A percentile compares a stretch with the other conserved stretches of the same genome.
phyloP scores from a whole-genome alignment of 2,329 filamentous ascomycete species.

The Coniochaeta ligniaria region DNA sequence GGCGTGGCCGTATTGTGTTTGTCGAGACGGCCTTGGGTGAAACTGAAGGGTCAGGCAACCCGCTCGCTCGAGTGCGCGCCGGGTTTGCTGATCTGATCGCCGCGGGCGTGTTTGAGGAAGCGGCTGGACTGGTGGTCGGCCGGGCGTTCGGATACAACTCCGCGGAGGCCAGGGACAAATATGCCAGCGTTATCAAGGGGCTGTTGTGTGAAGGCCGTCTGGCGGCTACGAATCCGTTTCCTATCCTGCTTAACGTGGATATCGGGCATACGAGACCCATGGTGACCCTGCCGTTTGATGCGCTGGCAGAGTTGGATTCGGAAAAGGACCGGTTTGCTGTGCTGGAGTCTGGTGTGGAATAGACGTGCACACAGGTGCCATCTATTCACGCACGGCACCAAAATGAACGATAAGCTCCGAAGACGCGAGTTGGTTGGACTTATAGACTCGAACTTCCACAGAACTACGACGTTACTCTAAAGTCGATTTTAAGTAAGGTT shows the following conservation, averaged over 20 bases:
- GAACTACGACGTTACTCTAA: no score
- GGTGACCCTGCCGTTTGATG: slow-evolving; percentile 31
- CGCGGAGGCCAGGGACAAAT: slow-evolving; percentile 17
- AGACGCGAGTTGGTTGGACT: no score
- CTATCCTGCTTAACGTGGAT: slow-evolving; percentile 33
- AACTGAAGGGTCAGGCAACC: slow-evolving; percentile 13
- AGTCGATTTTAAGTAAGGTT: no score
- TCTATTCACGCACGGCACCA: not conserved
- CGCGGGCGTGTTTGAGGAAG: slow-evolving; percentile 31
- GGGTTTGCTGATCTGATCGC: slow-evolving; percentile 32
- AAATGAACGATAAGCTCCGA: no score
- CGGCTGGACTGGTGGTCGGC: slow-evolving; percentile 32
- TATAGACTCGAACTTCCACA: no score
- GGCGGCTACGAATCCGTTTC: slow-evolving; percentile 21
- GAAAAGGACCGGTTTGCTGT: slow-evolving; percentile 27
- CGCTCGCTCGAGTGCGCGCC: slow-evolving; percentile 21
- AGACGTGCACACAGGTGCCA: not conserved
- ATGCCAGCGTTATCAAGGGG: slow-evolving; percentile 21
- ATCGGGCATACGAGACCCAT: slow-evolving; percentile 34
- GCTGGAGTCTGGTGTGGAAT: not conserved
- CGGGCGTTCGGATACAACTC: slow-evolving; percentile 32
- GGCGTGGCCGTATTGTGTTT: slow-evolving; percentile 30
- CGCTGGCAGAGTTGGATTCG: slow-evolving; percentile 28
- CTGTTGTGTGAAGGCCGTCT: slow-evolving; percentile 26
- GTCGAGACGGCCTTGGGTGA: slow-evolving; percentile 31